Evolutionary conservation across 2,329 filamentous ascomycete species (phyloP), one percentile per base, ranked within the genome.

Genomic region (Lasiodiplodia hormozganensis): DNA sequence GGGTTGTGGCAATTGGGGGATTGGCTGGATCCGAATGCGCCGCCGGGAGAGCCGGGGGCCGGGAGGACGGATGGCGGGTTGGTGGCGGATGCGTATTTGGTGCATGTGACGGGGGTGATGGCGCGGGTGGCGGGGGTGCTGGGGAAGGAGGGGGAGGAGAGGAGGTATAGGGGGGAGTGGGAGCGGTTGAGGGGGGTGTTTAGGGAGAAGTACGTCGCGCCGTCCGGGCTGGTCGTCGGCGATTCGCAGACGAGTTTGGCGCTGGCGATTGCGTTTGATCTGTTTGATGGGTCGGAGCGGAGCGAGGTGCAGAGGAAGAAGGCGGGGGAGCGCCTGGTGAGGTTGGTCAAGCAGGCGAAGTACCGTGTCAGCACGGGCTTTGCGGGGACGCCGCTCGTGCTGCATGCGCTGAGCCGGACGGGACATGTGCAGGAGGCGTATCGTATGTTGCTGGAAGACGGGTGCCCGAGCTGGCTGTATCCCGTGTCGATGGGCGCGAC

Each of bases 381-480:
- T 12, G 72, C 71, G 28, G 71, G 72, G 0, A 74, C 71, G 5
- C 72, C 72, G 43, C 69, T 72, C 23, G 70, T 74, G 11, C 70
- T 70, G 23, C 70, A 70, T 36, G 72, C 72, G 2, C 69, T 74
- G 6, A 56, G 68, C 0, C 40, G 52, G 28, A 69, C 72, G 11
- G 71, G 71, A 21, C 56, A 70, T 2, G 75, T 76, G 36, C 75
- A 66, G 28, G 62, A 68, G 18, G 73, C 73, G 65, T 87, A 86
- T 71, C 76, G 76, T 18, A 86, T 86, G 82, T 76, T 87, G 1
- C 75, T 83, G 5, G 79, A 85, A 71, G 82, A 78, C 6, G 72
- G 78, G 3, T 78, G 80, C 1, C 84, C 83, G 0, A 83, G 80
- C 0, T 86, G 84, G 84, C 72, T 86, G 0, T 85, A 85, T 62